Evolutionary conservation across 257 asterid species (phyloP), one percentile per base, ranked within the genome.

Genomic region (Oldenlandia corymbosa): DNA sequence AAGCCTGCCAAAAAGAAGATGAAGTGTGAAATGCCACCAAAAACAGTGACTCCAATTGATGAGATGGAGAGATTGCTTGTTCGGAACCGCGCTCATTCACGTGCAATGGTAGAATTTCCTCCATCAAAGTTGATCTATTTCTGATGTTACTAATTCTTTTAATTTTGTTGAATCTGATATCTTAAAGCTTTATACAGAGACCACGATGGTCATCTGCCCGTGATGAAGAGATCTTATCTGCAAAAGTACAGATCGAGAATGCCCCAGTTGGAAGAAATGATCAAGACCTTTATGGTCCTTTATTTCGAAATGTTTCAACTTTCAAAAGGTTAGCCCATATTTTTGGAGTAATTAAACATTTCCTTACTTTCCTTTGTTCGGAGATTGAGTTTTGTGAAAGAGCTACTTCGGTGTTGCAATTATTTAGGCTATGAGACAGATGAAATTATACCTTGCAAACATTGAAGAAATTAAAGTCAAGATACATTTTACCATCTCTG

Each of bases 1-100:
- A 80, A 60, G 42, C 71, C 84, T n/a, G 68, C 52, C 32, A 79
- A 54, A 68, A 90, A 76, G 87, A 85, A 83, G 78, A 85, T 90
- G 95, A 80, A 81, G 70, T 85, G 88, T 80, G 78, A 85, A 28
- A 85, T 84, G 88, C 97, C 96, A 1, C 97, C 97, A 20, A 90
- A 85, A 78, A 79, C 83, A 45, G 79, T 90, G 27, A 85, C 79
- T 16, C 63, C 71, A 42, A 64, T 85, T 64, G 11, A 48, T 60
- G 86, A 90, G 75, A 85, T 90, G 97, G 83, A 90, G 72, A 72
- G 41, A 42, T 48, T 90, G 76, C 76, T 90, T 52, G 79, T 75
- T 72, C 79, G 78, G 3, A 69, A 85, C 66, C 96, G 85, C 52
- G 91, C 91, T 71, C 91, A 82, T 68, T 90, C 96, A 28, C 93